Base-by-base conservation (phyloP, 768 basidiomycete species). In the Boletus pseudopeckii region DNA sequence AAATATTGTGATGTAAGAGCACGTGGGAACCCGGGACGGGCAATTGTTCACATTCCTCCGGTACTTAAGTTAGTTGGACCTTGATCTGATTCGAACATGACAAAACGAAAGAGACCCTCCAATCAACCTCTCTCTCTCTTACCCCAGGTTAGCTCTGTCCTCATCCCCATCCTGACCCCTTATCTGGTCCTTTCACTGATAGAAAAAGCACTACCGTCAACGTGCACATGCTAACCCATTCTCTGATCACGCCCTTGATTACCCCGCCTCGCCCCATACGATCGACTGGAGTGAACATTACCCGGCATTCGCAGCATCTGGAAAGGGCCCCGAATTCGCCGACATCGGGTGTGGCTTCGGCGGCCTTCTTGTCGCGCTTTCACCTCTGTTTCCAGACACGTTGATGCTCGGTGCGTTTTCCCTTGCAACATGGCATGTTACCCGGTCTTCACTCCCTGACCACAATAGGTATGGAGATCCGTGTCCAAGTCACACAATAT, bases 341-440 rank as follows among this genome's bases (percentile, higher is more conserved):
- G 97, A 99, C 71, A 84, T 99, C 34, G 97, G 97, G 0, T 99
- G 97, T 69, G 97, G 97, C 40, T 99, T 98, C 64, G 97, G 97
- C 14, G 97, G 97, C 15, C 81, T 99, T 38, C 76, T 96, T 55
- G 88, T 95, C 59, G 74, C 89, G 5, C 82, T 99, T 15, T 92
- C 94, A 0, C 93, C 94, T 7, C 74, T 92, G 36, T 97, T 89
- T 65, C 97, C 97, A 7, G 86, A 96, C 58, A 90, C 83, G 0
- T 78, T 97, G 48, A 96, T 99, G 82, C 83, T 99, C 28, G 97
- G 96, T 95, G 66, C 68, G 78, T 74, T 38, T 46, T n/a, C 42
- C 42, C 15, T 41, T 34, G 36, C 51, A 28, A 18, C 11, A 33
- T 48, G 22, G 8, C 50, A 30, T 9, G 28, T 47, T 14, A 13